These are phyloP conservation scores for Acanthamoeba healyi DNA, from an alignment of 208 protist species.

Conservation along the genomic window DNA sequence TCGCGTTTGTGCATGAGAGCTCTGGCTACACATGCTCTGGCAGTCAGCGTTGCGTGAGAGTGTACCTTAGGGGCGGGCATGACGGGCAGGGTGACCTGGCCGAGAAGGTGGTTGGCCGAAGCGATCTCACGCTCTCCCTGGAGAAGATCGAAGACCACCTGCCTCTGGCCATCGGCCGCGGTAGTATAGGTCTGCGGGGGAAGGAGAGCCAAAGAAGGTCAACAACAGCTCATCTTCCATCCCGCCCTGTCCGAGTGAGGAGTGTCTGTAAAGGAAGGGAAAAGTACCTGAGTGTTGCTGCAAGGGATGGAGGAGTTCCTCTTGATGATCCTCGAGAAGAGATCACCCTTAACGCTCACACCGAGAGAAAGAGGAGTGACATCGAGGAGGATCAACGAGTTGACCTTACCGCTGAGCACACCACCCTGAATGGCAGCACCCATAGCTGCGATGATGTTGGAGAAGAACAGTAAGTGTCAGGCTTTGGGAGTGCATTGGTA, in stretches of 20 bases:
- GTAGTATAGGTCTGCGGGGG: slow-evolving; percentile 69
- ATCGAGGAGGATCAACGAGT: slow-evolving; percentile 83
- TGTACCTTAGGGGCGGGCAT: slow-evolving; percentile 75
- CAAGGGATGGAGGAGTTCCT: slow-evolving; percentile 86
- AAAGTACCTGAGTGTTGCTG: slow-evolving; percentile 74
- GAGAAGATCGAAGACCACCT: slow-evolving; percentile 81
- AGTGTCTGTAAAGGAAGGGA: background rate
- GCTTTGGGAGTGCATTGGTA: too few relatives aligned
- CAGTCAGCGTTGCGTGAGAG: background rate
- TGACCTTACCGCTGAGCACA: slow-evolving; percentile 50
- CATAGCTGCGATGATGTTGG: slow-evolving; percentile 47
- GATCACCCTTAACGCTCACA: slow-evolving; percentile 84
- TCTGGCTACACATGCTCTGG: too few relatives aligned
- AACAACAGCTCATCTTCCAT: background rate
- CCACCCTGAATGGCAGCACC: slow-evolving; percentile 86
- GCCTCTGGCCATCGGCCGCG: slow-evolving; percentile 70
- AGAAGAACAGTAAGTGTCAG: too few relatives aligned
- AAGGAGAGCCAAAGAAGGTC: slow-evolving; percentile 1
- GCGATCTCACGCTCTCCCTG: slow-evolving; percentile 83
- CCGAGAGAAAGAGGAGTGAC: slow-evolving; percentile 88
- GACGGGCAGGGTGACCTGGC: slow-evolving; percentile 84
- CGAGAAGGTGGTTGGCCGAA: slow-evolving; percentile 84
- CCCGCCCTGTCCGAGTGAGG: background rate
- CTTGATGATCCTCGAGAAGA: slow-evolving; percentile 85
- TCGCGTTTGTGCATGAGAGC: too few relatives aligned